Conservation (phyloP, 129 eudicot species). For the Escallonia rubra region DNA sequence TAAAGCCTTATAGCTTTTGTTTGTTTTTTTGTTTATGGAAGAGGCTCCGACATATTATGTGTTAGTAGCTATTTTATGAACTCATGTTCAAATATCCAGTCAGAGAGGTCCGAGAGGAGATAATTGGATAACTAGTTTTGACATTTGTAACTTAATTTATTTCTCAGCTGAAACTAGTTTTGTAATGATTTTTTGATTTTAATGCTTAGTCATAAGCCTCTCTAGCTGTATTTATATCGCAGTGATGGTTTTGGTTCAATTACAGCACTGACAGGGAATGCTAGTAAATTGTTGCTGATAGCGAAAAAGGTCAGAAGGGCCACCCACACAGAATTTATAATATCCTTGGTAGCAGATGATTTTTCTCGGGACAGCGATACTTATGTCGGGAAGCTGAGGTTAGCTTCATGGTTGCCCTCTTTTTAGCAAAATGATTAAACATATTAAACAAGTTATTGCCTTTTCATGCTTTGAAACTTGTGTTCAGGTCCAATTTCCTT, state of each 20-base stretch:
- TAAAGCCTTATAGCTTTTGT: too few species aligned
- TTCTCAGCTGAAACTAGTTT: neutral
- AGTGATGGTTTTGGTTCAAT: constrained; percentile 2
- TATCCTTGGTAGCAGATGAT: constrained; percentile 48
- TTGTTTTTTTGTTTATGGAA: too few species aligned
- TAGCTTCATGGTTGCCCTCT: neutral
- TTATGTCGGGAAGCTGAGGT: constrained; percentile 81
- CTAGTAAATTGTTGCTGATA: constrained; percentile 58
- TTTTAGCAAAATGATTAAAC: neutral
- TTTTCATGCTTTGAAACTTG: neutral
- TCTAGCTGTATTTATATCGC: neutral
- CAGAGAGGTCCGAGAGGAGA: too few species aligned
- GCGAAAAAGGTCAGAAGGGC: constrained; percentile 72
- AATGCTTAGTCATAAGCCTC: neutral
- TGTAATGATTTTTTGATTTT: neutral
- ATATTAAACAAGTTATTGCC: neutral
- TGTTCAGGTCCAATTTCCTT: constrained; percentile 70
- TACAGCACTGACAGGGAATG: constrained; percentile 64
- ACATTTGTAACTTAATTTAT: neutral
- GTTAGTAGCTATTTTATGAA: too few species aligned
- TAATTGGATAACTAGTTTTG: neutral
- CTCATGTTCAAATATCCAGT: too few species aligned
- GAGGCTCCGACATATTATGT: too few species aligned
- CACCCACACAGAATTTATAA: constrained; percentile 46
- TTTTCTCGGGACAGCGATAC: constrained; percentile 50